Evolutionary conservation across 139 green algal genomes (phyloP), one percentile per base, ranked within the genome.

Genomic region (Chlorella sp.): DNA sequence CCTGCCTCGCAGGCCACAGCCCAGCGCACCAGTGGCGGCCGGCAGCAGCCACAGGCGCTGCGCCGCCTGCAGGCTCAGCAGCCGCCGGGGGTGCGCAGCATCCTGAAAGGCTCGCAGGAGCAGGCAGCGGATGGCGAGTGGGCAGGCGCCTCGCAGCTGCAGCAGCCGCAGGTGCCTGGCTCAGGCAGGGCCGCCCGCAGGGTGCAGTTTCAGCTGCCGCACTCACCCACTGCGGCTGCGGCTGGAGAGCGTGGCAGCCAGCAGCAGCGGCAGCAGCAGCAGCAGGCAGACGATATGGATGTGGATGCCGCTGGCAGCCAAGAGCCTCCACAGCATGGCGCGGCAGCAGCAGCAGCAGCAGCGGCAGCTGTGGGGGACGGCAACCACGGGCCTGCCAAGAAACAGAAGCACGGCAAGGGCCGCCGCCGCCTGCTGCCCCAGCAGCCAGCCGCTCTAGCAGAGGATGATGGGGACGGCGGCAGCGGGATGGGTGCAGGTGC

Each of bases 341-440:
- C 25, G 21, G 39, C 28, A 26, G 70, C 44, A 26, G 70, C 39
- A 7, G 70, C 68, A 55, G 26, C 70, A 21, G 70, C 26, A 21
- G 69, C 69, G 23, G 67, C 67, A 7, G 64, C n/a, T n/a, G n/a
- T n/a, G n/a, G n/a, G n/a, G n/a, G n/a, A n/a, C n/a, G n/a, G n/a
- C n/a, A n/a, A n/a, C n/a, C n/a, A n/a, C n/a, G n/a, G n/a, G n/a
- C n/a, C n/a, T n/a, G 12, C 15, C 15, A 55, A 30, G 16, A 9
- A 38, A 21, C 2, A 17, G 0, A n/a, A 38, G 39, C 41, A 60
- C 16, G 39, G 70, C 26, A 41, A 76, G 1, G 26, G 41, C 26
- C 56, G 56, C 39, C 70, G 70, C 39, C 70, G 70, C 70, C 70
- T 78, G 70, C 70, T 78, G 70, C 70, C 70, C 16, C 70, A 78